Evolutionary conservation across 2,329 filamentous ascomycete genomes (phyloP), one percentile per base, ranked within the genome.

Genomic region (Colletotrichum magnum): DNA sequence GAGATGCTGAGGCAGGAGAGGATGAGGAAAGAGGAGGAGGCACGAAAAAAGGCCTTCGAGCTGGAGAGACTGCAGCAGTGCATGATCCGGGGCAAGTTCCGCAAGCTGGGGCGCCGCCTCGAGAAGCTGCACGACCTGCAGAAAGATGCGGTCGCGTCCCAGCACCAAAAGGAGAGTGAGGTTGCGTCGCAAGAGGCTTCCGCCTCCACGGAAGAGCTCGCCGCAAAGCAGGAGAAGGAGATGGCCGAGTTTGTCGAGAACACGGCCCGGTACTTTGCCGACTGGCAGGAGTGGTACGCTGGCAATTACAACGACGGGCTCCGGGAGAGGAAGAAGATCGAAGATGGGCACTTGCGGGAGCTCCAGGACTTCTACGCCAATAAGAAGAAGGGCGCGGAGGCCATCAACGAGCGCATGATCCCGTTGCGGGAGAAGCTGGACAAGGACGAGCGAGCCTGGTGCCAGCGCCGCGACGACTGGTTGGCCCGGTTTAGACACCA

Each of bases 111-210:
- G 0, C 72, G 72, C 3, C 71, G 74, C 13, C 76, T 89, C 3
- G 76, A 76, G 7, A 70, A 76, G 18, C 62, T 88, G 6, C 80
- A 87, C 61, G 80, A 80, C 52, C 70, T 79, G 7, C 87, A 89
- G 72, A 76, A 77, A 6, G 73, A 75, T 9, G 69, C 80, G 2
- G 73, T 87, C 2, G 75, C 76, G 5, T 70, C 75, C 15, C 77
- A 79, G 18, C 85, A 85, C 24, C 78, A 79, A 21, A 73, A 79
- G 3, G 80, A 83, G 52, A 74, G 72, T 2, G 68, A 75, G 7
- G 69, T 73, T 12, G 64, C 82, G 9, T 59, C 69, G 2, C 66
- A 65, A 0, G 75, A 78, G 16, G 73, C 64, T 3, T 74, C 73
- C 0, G 69, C 65, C 2, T 73, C 72, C 10, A 73, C 78, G n/a